A percentile compares a stretch with the other conserved stretches of the same genome.
Evolutionary conservation across 2,329 filamentous ascomycete species (phyloP).

Genomic region (Cercospora sp.): DNA sequence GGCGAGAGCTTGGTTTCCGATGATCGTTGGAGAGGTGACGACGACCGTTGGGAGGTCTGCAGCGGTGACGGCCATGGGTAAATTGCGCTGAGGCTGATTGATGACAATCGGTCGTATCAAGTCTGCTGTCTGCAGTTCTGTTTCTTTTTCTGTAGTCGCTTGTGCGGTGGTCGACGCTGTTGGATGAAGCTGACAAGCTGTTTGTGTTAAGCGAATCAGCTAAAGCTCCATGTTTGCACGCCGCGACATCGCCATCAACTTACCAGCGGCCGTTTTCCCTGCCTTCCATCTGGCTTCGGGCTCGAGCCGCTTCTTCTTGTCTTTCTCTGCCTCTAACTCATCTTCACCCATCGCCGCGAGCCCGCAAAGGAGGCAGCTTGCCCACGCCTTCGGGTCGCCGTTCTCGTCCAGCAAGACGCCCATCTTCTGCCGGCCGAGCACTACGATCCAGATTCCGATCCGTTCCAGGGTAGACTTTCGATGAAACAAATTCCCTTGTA

Average conservation of each 20-base stretch:
- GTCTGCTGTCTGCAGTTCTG: neutral
- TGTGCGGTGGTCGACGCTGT: neutral
- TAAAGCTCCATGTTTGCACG: neutral
- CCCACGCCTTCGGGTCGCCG: slow-evolving; percentile 2
- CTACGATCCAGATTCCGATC: neutral
- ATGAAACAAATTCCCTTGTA: too few relatives aligned
- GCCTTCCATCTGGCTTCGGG: neutral
- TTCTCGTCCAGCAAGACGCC: slow-evolving; percentile 1
- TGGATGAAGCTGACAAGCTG: neutral
- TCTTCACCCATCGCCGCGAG: slow-evolving; percentile 4
- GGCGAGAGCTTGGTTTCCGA: neutral
- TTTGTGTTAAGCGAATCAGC: neutral
- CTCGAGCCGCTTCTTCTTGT: neutral
- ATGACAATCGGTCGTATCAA: neutral
- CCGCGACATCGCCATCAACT: neutral
- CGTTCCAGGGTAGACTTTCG: neutral
- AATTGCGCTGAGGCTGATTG: neutral
- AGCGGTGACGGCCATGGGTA: neutral
- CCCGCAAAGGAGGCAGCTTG: neutral
- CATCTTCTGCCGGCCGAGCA: neutral
- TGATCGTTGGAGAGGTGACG: neutral
- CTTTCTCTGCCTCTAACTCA: neutral
- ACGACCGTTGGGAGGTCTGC: neutral
- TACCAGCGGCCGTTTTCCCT: neutral
- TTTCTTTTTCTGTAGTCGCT: accelerated